phyloP scores from a whole-genome alignment of 225 moss, liverwort and hornwort species.

The Physcomitrium patens region DNA sequence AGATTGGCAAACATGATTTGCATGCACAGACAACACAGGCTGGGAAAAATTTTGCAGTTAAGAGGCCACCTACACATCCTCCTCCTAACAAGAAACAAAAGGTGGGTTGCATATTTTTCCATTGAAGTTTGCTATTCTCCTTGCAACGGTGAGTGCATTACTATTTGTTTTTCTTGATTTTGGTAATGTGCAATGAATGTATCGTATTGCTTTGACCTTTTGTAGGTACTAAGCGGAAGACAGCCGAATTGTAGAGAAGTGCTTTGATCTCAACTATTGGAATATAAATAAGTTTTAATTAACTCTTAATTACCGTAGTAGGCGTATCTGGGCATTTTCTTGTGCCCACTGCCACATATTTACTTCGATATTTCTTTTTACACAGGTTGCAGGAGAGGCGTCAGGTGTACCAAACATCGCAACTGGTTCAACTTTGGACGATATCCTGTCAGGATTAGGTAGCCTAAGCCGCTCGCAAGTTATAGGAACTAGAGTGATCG shows the following conservation, averaged over 20 bases:
- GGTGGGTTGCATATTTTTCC: slow-evolving; percentile 26
- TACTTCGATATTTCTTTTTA: not conserved
- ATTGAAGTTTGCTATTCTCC: not conserved
- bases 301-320: not conserved
- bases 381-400: slow-evolving; percentile 38
- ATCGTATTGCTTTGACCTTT: not conserved
- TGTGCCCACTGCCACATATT: slow-evolving; percentile 10
- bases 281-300: not conserved
- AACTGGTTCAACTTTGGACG: slow-evolving; percentile 62
- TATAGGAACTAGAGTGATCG: slow-evolving; percentile 53
- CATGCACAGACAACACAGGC: slow-evolving; percentile 11
- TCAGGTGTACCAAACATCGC: slow-evolving; percentile 24
- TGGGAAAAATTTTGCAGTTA: slow-evolving; percentile 23
- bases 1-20: slow-evolving; percentile 13
- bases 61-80: slow-evolving; percentile 15
- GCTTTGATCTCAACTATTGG: not conserved
- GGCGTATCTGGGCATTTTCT: not conserved
- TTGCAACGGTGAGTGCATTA: not conserved
- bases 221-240: not conserved
- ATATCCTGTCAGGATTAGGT: slow-evolving; percentile 74
- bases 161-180: not conserved
- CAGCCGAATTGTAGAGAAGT: not conserved
- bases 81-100: slow-evolving; percentile 54
- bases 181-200: not conserved
- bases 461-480: slow-evolving; percentile 77